Conservation (phyloP, 2,329 filamentous ascomycete genomes). For the Plenodomus biglobosus region DNA sequence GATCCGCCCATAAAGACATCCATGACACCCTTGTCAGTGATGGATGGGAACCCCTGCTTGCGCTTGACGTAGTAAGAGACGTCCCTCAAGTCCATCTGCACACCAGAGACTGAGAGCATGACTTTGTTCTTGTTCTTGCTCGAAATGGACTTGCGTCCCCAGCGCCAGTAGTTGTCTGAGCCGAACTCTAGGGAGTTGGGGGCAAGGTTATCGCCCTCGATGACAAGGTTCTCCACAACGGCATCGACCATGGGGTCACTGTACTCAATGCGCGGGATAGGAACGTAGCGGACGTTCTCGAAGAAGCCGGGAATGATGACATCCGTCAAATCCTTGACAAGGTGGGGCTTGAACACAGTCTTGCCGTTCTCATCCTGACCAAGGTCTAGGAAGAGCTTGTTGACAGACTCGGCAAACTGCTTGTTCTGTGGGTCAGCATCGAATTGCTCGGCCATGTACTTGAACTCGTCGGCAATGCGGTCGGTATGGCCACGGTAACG, state of each 20-base stretch:
- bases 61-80: constrained; percentile 94
- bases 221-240: constrained; percentile 88
- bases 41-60: constrained; percentile 87
- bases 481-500: constrained; percentile 87
- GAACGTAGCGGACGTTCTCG: constrained; percentile 84
- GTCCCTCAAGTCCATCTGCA: constrained; percentile 79
- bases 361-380: constrained; percentile 85
- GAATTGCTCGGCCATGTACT: constrained; percentile 87
- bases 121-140: constrained; percentile 83
- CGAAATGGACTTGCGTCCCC: constrained; percentile 83
- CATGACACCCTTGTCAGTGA: constrained; percentile 84
- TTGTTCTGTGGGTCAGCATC: constrained; percentile 85
- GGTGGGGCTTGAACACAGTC: constrained; percentile 85
- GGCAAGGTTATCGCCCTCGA: constrained; percentile 96
- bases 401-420: constrained; percentile 71
- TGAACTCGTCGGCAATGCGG: constrained; percentile 82
- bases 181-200: constrained; percentile 87
- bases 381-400: constrained; percentile 88
- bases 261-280: constrained; percentile 92
- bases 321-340: constrained; percentile 84
- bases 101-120: constrained; percentile 81
- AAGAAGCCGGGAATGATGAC: constrained; percentile 83
- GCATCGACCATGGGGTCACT: constrained; percentile 81
- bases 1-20: constrained; percentile 85
- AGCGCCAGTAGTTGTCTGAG: constrained; percentile 92